These are phyloP conservation scores for Cyclaneusma minus DNA, from an alignment of 2,329 filamentous ascomycete species.

Conservation along the genomic window DNA sequence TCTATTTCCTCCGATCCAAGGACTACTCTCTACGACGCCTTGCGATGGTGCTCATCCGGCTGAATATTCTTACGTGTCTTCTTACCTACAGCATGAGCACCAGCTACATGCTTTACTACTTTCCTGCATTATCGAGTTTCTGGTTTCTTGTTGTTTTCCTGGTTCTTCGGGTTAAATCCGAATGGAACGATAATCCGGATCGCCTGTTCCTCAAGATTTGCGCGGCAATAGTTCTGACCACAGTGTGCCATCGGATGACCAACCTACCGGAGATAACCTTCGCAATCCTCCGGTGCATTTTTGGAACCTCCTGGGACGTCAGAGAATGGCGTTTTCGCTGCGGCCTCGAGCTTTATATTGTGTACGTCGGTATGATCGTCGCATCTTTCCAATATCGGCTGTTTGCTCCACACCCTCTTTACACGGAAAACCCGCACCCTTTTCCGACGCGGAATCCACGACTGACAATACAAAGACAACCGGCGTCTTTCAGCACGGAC, in stretches of 20 bases:
- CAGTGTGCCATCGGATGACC: constrained; percentile 20
- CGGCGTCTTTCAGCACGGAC: too few species aligned
- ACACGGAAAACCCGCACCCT: constrained; percentile 7
- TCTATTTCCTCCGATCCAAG: constrained; percentile 37
- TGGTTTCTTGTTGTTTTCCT: constrained; percentile 44
- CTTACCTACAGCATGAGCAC: constrained; percentile 41
- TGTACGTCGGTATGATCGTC: constrained; percentile 37
- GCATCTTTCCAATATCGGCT: constrained; percentile 25
- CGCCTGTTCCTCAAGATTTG: constrained; percentile 32
- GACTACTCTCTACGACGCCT: constrained; percentile 40
- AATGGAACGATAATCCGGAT: constrained; percentile 25
- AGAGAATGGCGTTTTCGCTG: constrained; percentile 33
- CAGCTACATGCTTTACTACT: constrained; percentile 40
- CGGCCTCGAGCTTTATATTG: constrained; percentile 35
- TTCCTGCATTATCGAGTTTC: constrained; percentile 41
- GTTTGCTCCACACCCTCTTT: constrained; percentile 4
- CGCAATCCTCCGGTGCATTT: constrained; percentile 22
- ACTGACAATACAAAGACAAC: too few species aligned
- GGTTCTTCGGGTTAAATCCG: constrained; percentile 28
- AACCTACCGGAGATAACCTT: constrained; percentile 23
- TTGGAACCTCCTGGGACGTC: constrained; percentile 31
- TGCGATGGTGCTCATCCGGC: constrained; percentile 34
- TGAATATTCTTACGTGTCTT: constrained; percentile 37
- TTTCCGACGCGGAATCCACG: too few species aligned
- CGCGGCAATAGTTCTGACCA: constrained; percentile 25